Percentiles rank a stretch among this genome's conserved stretches.
Evolutionary conservation across 2,329 filamentous ascomycete species (phyloP).

Genomic region (Colletotrichum cordylinicola): DNA sequence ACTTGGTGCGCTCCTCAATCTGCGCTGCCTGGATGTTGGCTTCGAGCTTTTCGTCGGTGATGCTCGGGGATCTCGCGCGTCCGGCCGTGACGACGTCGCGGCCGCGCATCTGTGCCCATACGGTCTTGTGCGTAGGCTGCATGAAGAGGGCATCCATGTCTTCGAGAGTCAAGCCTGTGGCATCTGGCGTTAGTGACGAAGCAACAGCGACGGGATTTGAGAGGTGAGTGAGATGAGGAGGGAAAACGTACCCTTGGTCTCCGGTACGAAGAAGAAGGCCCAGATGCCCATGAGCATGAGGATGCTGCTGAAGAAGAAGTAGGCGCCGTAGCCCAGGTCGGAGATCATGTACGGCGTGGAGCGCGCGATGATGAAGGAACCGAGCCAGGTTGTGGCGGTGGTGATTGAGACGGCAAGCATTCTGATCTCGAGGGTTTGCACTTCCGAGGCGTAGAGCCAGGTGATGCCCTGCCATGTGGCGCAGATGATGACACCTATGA

Average conservation of each 20-base stretch:
- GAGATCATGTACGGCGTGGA: slow-evolving; percentile 47
- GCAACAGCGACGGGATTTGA: not conserved
- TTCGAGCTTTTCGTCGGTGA: slow-evolving; percentile 19
- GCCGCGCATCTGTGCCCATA: slow-evolving; percentile 30
- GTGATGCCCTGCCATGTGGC: slow-evolving; percentile 48
- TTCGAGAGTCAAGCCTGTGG: slow-evolving; percentile 47
- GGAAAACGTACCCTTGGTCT: slow-evolving; percentile 52
- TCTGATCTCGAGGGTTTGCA: slow-evolving; percentile 45
- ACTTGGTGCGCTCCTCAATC: slow-evolving; percentile 7
- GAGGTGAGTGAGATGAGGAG: too few relatives aligned
- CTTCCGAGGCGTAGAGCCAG: slow-evolving; percentile 52
- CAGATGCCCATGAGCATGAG: slow-evolving; percentile 52
- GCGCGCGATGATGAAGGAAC: slow-evolving; percentile 44
- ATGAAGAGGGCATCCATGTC: slow-evolving; percentile 46
- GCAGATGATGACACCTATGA: slow-evolving; percentile 33
- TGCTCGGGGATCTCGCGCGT: slow-evolving; percentile 9
- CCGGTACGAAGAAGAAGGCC: slow-evolving; percentile 55
- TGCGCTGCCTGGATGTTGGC: slow-evolving; percentile 16
- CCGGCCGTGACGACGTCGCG: not conserved
- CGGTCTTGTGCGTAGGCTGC: slow-evolving; percentile 35
- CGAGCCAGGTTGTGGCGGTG: slow-evolving; percentile 42
- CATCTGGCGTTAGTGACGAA: not conserved
- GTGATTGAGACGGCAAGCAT: slow-evolving; percentile 40
- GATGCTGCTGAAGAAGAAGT: slow-evolving; percentile 57
- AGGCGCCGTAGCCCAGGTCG: slow-evolving; percentile 52